A percentile compares a stretch with the other conserved stretches of the same genome.
Conservation (phyloP, 345 rosid species). For the Microthlaspi erraticum region DNA sequence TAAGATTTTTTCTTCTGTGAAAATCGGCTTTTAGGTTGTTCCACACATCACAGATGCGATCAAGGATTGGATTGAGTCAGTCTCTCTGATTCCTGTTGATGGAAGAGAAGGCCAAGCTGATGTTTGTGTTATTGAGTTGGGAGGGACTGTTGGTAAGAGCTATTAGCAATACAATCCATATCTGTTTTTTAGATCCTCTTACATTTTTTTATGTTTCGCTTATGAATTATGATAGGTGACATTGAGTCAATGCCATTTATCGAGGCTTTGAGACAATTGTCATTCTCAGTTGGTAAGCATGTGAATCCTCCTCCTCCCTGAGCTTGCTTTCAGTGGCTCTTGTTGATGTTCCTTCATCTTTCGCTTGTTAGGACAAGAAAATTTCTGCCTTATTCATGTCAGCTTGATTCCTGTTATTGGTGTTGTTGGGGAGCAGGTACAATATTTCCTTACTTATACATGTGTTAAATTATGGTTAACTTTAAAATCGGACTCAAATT, state of each 20-base stretch:
- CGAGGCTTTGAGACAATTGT: slow-evolving; percentile 94
- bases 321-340: slow-evolving; percentile 20
- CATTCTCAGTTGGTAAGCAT: slow-evolving; percentile 84
- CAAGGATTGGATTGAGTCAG: slow-evolving; percentile 82
- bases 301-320: slow-evolving; percentile 22
- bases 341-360: slow-evolving; percentile 36
- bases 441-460: slow-evolving; percentile 12
- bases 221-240: slow-evolving; percentile 61
- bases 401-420: slow-evolving; percentile 95
- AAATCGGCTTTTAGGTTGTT: slow-evolving; percentile 66
- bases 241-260: slow-evolving; percentile 98
- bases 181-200: background rate
- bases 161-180: slow-evolving; percentile 1
- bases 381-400: slow-evolving; percentile 95
- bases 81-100: slow-evolving; percentile 83
- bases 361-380: slow-evolving; percentile 70
- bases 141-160: slow-evolving; percentile 95
- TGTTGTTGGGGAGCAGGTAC: slow-evolving; percentile 98
- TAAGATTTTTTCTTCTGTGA: slow-evolving; percentile 10
- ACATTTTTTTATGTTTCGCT: background rate
- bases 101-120: slow-evolving; percentile 85
- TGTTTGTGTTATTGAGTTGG: slow-evolving; percentile 98
- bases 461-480: slow-evolving; percentile 2
- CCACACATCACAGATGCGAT: slow-evolving; percentile 98
- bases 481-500: slow-evolving; percentile 5